These are phyloP conservation scores for Fonsecaea monophora DNA, from an alignment of 2,329 filamentous ascomycete genomes.

Conservation along the genomic window DNA sequence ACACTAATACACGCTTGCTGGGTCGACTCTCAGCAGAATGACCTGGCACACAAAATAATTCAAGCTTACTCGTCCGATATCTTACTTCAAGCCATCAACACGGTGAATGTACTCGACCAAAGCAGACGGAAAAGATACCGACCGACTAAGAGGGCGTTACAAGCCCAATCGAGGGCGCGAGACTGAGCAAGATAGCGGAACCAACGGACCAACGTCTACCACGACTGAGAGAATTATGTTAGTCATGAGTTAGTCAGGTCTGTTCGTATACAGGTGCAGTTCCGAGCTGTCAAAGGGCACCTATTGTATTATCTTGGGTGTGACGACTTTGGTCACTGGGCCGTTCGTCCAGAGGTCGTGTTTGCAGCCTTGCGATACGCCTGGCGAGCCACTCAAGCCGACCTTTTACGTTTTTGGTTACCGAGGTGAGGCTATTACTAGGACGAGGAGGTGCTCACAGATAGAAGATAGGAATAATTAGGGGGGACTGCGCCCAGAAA, in stretches of 20 bases:
- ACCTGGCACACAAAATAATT: background rate
- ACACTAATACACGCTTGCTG: conserved; percentile 7
- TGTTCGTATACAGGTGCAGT: background rate
- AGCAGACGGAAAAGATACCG: background rate
- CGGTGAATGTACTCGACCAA: background rate
- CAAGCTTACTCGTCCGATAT: background rate
- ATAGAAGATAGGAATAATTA: background rate
- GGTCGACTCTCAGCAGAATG: background rate
- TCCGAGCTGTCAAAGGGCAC: background rate
- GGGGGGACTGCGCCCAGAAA: conserved; percentile 3
- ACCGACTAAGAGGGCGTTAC: background rate
- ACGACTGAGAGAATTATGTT: background rate
- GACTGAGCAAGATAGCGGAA: conserved; percentile 3
- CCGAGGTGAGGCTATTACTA: background rate
- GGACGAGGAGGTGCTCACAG: background rate
- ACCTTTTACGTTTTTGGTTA: background rate
- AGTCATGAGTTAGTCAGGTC: conserved; percentile 13
- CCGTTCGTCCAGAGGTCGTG: background rate
- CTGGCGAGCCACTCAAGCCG: background rate
- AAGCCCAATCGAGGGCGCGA: background rate
- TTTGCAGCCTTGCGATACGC: conserved; percentile 2
- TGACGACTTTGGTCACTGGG: background rate
- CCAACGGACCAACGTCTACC: background rate
- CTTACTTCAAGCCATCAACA: background rate
- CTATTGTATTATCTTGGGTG: background rate